Evolutionary conservation across 371 early-diverging fungal species (phyloP).

Genomic region (Mucor plumbeus): DNA sequence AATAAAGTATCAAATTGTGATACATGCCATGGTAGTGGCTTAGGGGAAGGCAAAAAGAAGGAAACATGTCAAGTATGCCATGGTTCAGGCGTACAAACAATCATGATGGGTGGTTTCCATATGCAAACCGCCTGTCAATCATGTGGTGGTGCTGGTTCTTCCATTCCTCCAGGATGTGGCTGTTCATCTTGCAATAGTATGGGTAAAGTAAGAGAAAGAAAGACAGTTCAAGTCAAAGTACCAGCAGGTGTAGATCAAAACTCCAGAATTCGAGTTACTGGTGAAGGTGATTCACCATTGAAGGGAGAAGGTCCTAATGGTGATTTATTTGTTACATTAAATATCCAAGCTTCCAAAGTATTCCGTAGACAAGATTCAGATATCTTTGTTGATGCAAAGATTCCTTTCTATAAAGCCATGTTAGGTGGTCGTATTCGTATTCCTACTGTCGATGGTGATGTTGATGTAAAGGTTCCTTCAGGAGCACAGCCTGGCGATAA

Average conservation of each 20-base stretch:
- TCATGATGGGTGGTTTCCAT: slow-evolving; percentile 76
- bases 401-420: slow-evolving; percentile 86
- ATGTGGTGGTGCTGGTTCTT: slow-evolving; percentile 81
- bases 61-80: slow-evolving; percentile 73
- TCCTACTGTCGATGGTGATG: slow-evolving; percentile 92
- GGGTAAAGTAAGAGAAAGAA: slow-evolving; percentile 73
- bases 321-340: slow-evolving; percentile 80
- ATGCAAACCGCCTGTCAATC: slow-evolving; percentile 78
- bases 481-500: slow-evolving; percentile 90
- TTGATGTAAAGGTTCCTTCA: slow-evolving; percentile 82
- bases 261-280: slow-evolving; percentile 66
- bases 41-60: slow-evolving; percentile 73
- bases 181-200: slow-evolving; percentile 82
- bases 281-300: slow-evolving; percentile 82
- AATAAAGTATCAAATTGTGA: slow-evolving; percentile 69
- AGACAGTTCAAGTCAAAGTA: slow-evolving; percentile 72
- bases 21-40: slow-evolving; percentile 81
- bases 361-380: slow-evolving; percentile 85
- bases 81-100: slow-evolving; percentile 80
- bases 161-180: slow-evolving; percentile 59
- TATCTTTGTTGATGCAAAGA: slow-evolving; percentile 67
- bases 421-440: slow-evolving; percentile 86
- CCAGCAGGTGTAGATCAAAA: slow-evolving; percentile 72
- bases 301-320: slow-evolving; percentile 75
- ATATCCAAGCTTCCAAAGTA: slow-evolving; percentile 60